Evolutionary conservation across 1,284 basidiomycete genomes (phyloP).

Genomic region (Apiotrichum gamsii): DNA sequence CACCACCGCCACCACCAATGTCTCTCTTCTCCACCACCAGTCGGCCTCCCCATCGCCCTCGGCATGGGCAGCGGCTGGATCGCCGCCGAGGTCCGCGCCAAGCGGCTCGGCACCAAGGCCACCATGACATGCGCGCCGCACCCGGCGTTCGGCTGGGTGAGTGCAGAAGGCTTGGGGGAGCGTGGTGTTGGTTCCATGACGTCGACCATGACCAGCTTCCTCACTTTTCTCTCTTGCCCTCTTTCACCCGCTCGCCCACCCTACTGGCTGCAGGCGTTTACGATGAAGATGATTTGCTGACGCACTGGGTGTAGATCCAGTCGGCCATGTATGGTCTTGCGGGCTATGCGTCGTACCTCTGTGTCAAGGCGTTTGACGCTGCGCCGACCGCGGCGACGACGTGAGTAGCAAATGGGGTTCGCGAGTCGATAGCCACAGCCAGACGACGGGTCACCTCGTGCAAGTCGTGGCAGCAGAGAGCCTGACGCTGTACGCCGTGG

Average conservation of each 20-base stretch:
- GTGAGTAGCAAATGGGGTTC: too few species aligned
- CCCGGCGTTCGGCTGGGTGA: conserved; percentile 10
- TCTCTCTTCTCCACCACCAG: conserved; percentile 9
- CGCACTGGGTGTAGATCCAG: conserved; percentile 17
- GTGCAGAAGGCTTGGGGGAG: not conserved
- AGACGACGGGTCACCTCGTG: too few species aligned
- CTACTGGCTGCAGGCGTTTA: not conserved
- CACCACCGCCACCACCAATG: not conserved
- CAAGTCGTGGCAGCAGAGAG: too few species aligned
- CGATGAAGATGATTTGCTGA: not conserved
- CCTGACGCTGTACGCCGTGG: too few species aligned
- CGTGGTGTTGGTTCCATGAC: not conserved
- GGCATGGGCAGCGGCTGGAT: conserved; percentile 55
- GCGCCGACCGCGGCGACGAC: conserved; percentile 48
- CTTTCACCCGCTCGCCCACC: not conserved
- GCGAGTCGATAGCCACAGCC: too few species aligned
- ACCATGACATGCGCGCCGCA: conserved; percentile 3
- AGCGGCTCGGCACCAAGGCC: conserved; percentile 8
- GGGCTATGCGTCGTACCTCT: conserved; percentile 67
- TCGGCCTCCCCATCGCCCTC: conserved; percentile 58
- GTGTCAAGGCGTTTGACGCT: conserved; percentile 55
- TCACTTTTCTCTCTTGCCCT: not conserved
- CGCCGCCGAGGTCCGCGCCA: conserved; percentile 29
- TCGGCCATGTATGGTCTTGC: conserved; percentile 51
- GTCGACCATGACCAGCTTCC: too few species aligned